These are phyloP conservation scores for Auriculariales sp. DNA, from an alignment of 768 basidiomycete species.

Conservation along the genomic window DNA sequence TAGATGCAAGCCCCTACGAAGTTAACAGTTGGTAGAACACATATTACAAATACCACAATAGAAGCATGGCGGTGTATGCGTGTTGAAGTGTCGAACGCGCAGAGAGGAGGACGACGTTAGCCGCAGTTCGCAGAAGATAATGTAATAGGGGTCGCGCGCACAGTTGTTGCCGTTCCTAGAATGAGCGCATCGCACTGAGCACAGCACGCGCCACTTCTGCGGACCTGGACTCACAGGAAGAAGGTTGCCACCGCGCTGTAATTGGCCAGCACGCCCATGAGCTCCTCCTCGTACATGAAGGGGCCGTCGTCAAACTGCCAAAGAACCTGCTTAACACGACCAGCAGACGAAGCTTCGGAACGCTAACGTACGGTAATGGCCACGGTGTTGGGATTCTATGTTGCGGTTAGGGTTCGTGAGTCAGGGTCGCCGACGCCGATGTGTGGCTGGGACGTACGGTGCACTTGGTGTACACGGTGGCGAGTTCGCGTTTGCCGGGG, in stretches of 20 bases:
- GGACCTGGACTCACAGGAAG: conserved; percentile 20
- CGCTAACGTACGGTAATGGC: too few relatives aligned
- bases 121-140: too few relatives aligned
- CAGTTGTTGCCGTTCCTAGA: conserved; percentile 4
- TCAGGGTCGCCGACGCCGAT: too few relatives aligned
- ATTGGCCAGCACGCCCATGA: conserved; percentile 4
- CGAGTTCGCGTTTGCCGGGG: neutral
- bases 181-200: neutral
- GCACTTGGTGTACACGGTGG: neutral
- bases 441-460: neutral
- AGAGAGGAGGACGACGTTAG: too few relatives aligned
- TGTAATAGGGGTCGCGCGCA: neutral
- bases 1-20: conserved; percentile 17
- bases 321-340: too few relatives aligned
- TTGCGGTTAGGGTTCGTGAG: too few relatives aligned
- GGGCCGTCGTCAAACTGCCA: conserved; percentile 15
- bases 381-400: neutral
- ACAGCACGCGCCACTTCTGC: neutral
- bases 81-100: too few relatives aligned
- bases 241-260: conserved; percentile 26
- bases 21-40: too few relatives aligned
- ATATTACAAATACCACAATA: too few relatives aligned
- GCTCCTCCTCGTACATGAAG: conserved; percentile 10
- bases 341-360: too few relatives aligned
- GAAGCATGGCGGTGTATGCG: too few relatives aligned